These are phyloP conservation scores for Lachnellula cervina DNA, from an alignment of 2,329 filamentous ascomycete species.

Conservation along the genomic window DNA sequence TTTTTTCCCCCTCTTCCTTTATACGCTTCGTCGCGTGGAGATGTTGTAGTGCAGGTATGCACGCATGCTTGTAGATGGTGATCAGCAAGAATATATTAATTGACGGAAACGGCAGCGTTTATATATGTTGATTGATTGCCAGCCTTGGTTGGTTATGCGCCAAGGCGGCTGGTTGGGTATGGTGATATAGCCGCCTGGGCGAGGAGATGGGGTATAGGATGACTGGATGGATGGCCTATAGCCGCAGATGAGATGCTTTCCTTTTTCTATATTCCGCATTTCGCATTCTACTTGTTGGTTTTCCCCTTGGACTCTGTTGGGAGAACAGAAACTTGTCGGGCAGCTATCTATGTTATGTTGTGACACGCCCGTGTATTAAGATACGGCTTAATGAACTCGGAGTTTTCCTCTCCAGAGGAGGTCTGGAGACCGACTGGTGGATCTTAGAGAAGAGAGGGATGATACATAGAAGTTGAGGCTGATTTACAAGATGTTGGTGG, in stretches of 20 bases:
- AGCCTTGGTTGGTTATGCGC: background rate
- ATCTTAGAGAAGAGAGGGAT: background rate
- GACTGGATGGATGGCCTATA: background rate
- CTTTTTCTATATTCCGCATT: background rate
- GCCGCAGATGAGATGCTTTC: background rate
- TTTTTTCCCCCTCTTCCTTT: background rate
- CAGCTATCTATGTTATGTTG: background rate
- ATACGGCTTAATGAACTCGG: background rate
- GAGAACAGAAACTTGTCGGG: background rate
- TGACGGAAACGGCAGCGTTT: background rate
- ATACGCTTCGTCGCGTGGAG: background rate
- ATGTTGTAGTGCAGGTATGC: background rate
- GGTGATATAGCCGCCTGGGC: background rate
- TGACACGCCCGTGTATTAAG: background rate
- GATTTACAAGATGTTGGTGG: background rate
- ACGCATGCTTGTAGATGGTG: background rate
- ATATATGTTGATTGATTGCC: no score
- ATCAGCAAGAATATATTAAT: background rate
- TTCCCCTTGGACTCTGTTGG: background rate
- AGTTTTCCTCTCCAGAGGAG: background rate
- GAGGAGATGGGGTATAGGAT: background rate
- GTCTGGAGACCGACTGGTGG: background rate
- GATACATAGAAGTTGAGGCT: background rate
- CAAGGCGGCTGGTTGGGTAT: background rate
- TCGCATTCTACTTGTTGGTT: background rate